Percentiles rank a stretch among this genome's conserved stretches.
These are phyloP conservation scores for Fraxinus sp. DNA, from an alignment of 305 asterid species.

Conservation along the genomic window DNA sequence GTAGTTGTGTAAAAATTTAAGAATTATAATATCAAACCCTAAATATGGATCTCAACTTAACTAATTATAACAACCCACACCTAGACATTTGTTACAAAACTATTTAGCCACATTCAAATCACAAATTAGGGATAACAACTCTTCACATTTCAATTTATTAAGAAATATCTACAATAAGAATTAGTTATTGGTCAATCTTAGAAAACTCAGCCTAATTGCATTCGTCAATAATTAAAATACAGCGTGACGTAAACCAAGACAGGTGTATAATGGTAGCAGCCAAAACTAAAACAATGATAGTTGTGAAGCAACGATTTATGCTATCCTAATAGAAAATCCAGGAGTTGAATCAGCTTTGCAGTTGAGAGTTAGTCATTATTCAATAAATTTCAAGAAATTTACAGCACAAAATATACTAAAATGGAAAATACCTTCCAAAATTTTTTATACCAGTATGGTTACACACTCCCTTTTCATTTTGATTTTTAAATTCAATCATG, in stretches of 20 bases:
- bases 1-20: not conserved
- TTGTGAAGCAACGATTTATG: not conserved
- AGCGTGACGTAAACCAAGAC: not conserved
- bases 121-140: not conserved
- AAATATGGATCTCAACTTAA: not conserved
- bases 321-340: not conserved
- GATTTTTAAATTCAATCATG: slow-evolving; percentile 6
- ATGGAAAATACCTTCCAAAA: slow-evolving; percentile 20
- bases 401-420: slow-evolving; percentile 2
- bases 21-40: not conserved
- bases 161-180: not conserved
- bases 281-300: not conserved
- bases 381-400: slow-evolving; percentile 3
- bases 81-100: not conserved
- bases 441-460: slow-evolving; percentile 7
- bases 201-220: not conserved
- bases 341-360: not conserved
- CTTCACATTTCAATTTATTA: not conserved
- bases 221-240: not conserved
- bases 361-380: not conserved
- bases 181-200: not conserved
- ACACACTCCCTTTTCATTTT: slow-evolving; percentile 13
- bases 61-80: not conserved
- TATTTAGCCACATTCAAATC: not conserved
- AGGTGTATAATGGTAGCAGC: not conserved